Percentiles rank a stretch among this genome's conserved stretches.
These are phyloP conservation scores for Mycena galericulata DNA, from an alignment of 768 basidiomycete species.

Conservation along the genomic window DNA sequence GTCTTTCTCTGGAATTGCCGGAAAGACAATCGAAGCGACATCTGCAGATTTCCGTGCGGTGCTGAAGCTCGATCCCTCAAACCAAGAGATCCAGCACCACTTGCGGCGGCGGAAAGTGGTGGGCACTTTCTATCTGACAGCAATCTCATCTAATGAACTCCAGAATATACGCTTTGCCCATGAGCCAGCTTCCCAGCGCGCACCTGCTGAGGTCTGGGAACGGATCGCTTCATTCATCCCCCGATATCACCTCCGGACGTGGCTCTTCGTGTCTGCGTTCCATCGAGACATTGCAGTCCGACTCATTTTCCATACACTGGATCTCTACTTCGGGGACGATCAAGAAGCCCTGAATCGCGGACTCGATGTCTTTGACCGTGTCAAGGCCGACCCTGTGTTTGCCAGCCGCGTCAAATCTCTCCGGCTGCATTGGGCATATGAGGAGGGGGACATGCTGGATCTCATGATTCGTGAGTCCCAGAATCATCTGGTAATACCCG, in stretches of 20 bases:
- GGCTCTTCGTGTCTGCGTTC: constrained; percentile 74
- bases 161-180: constrained; percentile 63
- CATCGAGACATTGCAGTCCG: constrained; percentile 74
- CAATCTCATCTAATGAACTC: neutral
- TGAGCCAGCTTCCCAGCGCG: constrained; percentile 70
- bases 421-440: constrained; percentile 76
- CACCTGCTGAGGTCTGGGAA: constrained; percentile 77
- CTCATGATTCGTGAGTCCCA: constrained; percentile 62
- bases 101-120: constrained; percentile 63
- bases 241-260: constrained; percentile 74
- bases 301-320: constrained; percentile 74
- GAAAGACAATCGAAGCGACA: neutral
- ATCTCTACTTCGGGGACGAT: constrained; percentile 72
- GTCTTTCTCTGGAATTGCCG: constrained; percentile 27
- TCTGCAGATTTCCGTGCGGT: constrained; percentile 70
- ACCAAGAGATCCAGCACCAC: constrained; percentile 63
- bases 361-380: constrained; percentile 75
- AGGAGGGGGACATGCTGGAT: constrained; percentile 76
- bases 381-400: constrained; percentile 71
- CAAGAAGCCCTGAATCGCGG: constrained; percentile 70
- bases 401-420: constrained; percentile 70
- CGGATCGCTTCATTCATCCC: constrained; percentile 71
- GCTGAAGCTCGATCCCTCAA: constrained; percentile 69
- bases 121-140: constrained; percentile 33
- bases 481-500: neutral